Evolutionary conservation across 1,284 basidiomycete genomes (phyloP).

Genomic region (Amylostereum areolatum): DNA sequence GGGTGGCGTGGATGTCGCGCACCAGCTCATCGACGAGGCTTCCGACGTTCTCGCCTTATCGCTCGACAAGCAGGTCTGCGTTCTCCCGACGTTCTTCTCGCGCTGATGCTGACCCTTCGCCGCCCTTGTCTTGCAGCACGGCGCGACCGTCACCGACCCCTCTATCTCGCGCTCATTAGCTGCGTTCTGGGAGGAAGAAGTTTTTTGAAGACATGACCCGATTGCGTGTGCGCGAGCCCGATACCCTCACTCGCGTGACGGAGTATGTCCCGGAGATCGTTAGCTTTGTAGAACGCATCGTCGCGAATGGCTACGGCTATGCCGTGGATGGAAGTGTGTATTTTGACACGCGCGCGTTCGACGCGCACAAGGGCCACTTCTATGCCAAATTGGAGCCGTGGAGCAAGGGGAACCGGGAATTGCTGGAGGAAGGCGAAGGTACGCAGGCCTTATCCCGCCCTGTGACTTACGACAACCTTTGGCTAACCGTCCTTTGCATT

Average conservation of each 20-base stretch:
- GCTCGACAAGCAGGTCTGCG: conserved; percentile 69
- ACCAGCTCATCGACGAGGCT: conserved; percentile 64
- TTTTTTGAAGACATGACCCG: conserved; percentile 94
- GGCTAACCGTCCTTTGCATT: conserved; percentile 6
- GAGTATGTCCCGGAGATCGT: conserved; percentile 98
- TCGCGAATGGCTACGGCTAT: conserved; percentile 90
- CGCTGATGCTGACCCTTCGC: conserved; percentile 5
- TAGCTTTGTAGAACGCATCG: conserved; percentile 81
- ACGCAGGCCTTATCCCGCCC: conserved; percentile 10
- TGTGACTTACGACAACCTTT: background rate
- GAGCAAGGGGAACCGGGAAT: conserved; percentile 88
- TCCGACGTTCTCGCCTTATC: conserved; percentile 71
- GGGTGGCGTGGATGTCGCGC: conserved; percentile 41
- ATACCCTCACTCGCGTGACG: conserved; percentile 91
- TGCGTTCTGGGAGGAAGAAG: conserved; percentile 81
- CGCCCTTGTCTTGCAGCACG: conserved; percentile 44
- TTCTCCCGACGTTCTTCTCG: background rate
- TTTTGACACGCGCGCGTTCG: conserved; percentile 90
- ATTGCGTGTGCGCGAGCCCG: conserved; percentile 82
- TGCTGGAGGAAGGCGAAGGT: conserved; percentile 95
- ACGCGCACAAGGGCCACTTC: conserved; percentile 63
- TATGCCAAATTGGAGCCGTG: conserved; percentile 97
- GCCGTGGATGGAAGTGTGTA: conserved; percentile 87
- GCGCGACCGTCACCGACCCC: conserved; percentile 81
- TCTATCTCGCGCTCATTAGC: conserved; percentile 82